Evolutionary conservation across 1,284 basidiomycete species (phyloP), one percentile per base, ranked within the genome.

Genomic region (Trichosporon sp.): DNA sequence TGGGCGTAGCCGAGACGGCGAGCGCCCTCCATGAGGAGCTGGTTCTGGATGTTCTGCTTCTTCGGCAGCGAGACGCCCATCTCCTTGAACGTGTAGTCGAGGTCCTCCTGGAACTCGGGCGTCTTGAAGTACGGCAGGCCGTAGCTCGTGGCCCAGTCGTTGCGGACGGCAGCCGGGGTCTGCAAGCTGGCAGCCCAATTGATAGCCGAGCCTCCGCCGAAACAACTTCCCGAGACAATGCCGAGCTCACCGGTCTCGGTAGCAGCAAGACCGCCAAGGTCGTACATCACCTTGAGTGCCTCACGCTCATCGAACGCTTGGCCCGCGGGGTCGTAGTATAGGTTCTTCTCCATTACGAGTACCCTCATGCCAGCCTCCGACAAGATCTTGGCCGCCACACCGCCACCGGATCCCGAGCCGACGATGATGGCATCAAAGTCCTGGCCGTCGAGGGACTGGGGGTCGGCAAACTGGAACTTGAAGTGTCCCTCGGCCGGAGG

Each of bases 141-240:
- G 16, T n/a, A 46, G 3, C 56, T 54, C 44, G 34, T 37, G 3
- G 56, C 60, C 67, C 64, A 65, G 57, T 62, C 62, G 19, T 57
- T 27, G 23, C 67, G 59, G 3, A 65, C 64, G 2, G 54, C 33
- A 4, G 59, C 57, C 3, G 63, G 59, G 7, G 64, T 52, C 59
- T 72, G 66, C 7, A 81, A 69, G 64, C 74, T 79, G 2, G 80
- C 82, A 0, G 79, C 80, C 83, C 83, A 84, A 70, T 84, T 84
- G 72, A 84, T 77, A 21, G 78, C 74, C 0, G 78, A 80, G 13
- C 83, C 83, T 4, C 83, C 83, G 6, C 83, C 83, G 27, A 82
- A 82, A 16, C 76, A 78, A 14, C 74, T 73, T 0, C 78, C 82
- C 3, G 79, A 78, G 4, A 84, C 69, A 23, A 83, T 61, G 56